Percentiles rank a stretch among this genome's conserved stretches.
phyloP scores from a whole-genome alignment of 331 rosid genomes.

The Malus hybrid region DNA sequence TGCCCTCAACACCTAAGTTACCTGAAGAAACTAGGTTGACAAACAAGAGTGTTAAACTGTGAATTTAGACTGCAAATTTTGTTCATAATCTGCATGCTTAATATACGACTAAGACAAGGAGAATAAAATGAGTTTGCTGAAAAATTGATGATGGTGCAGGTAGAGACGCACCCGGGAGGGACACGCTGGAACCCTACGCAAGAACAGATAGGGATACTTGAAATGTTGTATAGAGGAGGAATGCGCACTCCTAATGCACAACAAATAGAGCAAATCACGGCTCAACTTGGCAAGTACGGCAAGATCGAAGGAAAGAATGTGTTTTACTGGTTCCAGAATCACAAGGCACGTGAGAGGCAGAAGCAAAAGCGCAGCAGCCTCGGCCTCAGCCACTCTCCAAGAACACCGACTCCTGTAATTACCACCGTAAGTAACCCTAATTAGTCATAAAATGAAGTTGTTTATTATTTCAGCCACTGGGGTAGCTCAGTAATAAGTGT shows the following conservation, averaged over 20 bases:
- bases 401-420: conserved; percentile 32
- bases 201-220: conserved; percentile 87
- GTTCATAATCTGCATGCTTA: no score
- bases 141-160: conserved; percentile 17
- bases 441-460: background rate
- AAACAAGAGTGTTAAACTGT: background rate
- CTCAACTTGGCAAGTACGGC: conserved; percentile 74
- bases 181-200: conserved; percentile 97
- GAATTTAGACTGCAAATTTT: background rate
- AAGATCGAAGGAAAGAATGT: conserved; percentile 94
- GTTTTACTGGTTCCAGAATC: conserved; percentile 95
- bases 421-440: conserved; percentile 30
- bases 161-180: conserved; percentile 83
- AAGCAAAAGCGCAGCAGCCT: conserved; percentile 85
- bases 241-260: conserved; percentile 91
- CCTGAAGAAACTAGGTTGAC: background rate
- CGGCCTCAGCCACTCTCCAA: conserved; percentile 48
- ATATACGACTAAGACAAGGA: no score
- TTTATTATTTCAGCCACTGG: no score
- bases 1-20: background rate
- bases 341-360: conserved; percentile 89
- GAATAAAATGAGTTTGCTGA: background rate
- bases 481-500: no score
- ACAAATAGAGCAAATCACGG: conserved; percentile 77
- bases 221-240: conserved; percentile 72